Conservation (phyloP, 2,329 filamentous ascomycete species). For the Colletotrichum paranaense region DNA sequence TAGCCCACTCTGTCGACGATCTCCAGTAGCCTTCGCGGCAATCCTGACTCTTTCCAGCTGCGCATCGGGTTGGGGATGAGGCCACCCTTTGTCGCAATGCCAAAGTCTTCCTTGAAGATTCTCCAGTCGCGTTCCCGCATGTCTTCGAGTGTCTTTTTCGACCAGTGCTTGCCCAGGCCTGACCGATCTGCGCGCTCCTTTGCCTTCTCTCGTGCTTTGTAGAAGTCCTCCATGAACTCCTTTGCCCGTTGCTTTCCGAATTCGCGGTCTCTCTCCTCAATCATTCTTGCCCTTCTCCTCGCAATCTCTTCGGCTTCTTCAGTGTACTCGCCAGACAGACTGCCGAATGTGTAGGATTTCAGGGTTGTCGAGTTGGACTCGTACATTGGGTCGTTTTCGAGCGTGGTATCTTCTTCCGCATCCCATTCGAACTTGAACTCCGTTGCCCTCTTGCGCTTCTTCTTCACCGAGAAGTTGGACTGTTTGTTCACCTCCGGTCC, state of each 20-base stretch:
- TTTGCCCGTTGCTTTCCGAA: conserved; percentile 81
- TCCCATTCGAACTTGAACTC: conserved; percentile 99
- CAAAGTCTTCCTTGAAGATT: conserved; percentile 99
- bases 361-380: conserved; percentile 32
- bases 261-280: conserved; percentile 80
- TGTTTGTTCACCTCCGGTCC: conserved; percentile 85
- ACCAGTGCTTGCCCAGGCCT: conserved; percentile 93
- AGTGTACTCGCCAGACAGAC: conserved; percentile 63
- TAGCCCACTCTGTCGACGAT: conserved; percentile 90
- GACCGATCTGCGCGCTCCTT: conserved; percentile 79
- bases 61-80: conserved; percentile 96
- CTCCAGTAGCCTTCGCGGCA: conserved; percentile 82
- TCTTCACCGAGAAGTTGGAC: conserved; percentile 92
- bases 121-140: conserved; percentile 99
- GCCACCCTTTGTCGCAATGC: conserved; percentile 93
- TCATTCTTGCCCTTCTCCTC: conserved; percentile 71
- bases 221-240: conserved; percentile 84
- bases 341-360: conserved; percentile 54
- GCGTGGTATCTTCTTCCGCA: conserved; percentile 89
- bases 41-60: conserved; percentile 85
- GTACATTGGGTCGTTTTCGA: conserved; percentile 85
- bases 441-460: conserved; percentile 91
- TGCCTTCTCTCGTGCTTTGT: conserved; percentile 70
- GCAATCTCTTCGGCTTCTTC: conserved; percentile 66
- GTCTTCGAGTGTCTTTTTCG: conserved; percentile 88